Conservation (phyloP, 495 filamentous ascomycete genomes). For the Penicillium chermesinum region DNA sequence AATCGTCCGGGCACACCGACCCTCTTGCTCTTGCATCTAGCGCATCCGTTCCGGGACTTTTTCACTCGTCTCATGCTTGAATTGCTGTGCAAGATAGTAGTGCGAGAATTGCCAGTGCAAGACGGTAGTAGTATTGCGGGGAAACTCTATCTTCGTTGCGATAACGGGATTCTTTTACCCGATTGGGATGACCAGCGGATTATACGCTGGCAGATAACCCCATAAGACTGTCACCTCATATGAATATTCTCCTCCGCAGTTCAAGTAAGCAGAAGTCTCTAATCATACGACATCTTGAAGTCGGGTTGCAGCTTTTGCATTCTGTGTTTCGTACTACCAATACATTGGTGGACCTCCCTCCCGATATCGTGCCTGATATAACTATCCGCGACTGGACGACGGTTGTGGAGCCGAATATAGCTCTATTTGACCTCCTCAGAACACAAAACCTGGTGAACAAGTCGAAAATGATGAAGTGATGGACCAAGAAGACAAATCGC, state of each 20-base stretch:
- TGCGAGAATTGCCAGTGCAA: conserved; percentile 2
- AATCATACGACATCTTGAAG: no score
- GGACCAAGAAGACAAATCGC: no score
- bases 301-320: no score
- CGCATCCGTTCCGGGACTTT: conserved; percentile 44
- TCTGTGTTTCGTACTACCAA: no score
- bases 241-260: neutral
- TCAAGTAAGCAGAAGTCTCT: no score
- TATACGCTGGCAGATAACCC: neutral
- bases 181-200: neutral
- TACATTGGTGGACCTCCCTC: no score
- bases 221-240: neutral
- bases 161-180: conserved; percentile 15
- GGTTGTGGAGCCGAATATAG: no score
- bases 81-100: neutral
- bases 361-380: no score
- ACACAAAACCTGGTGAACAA: no score
- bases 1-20: conserved; percentile 19
- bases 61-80: conserved; percentile 42
- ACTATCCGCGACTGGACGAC: no score
- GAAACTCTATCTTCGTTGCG: conserved; percentile 2
- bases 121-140: conserved; percentile 7
- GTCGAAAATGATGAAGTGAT: no score
- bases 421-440: no score
- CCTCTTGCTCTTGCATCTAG: conserved; percentile 49